These are phyloP conservation scores for Aristolochia californica DNA, from an alignment of 164 flowering plant genomes.

Conservation along the genomic window DNA sequence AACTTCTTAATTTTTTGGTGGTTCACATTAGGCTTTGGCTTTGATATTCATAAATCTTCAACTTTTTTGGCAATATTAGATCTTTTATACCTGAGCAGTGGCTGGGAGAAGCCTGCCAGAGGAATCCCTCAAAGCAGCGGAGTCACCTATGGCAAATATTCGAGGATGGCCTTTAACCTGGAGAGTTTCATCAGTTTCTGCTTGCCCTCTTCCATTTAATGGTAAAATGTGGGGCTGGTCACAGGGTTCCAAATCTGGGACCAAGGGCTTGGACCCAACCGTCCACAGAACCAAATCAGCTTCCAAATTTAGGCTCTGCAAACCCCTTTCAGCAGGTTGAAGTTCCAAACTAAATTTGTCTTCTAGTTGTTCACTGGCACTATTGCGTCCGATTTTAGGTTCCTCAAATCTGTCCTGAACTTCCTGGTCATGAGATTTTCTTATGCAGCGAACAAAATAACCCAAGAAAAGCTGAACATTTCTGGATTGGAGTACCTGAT, in stretches of 20 bases:
- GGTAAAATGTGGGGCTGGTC: constrained; percentile 39
- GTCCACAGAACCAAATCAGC: constrained; percentile 94
- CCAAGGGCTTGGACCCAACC: constrained; percentile 70
- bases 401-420: constrained; percentile 15
- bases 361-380: constrained; percentile 14
- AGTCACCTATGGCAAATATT: constrained; percentile 90
- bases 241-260: constrained; percentile 45
- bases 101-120: constrained; percentile 78
- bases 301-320: constrained; percentile 48
- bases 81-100: constrained; percentile 70
- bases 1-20: too few species aligned
- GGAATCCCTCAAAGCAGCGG: constrained; percentile 76
- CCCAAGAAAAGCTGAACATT: constrained; percentile 76
- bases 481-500: constrained; percentile 77
- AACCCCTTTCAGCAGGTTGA: constrained; percentile 69
- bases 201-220: constrained; percentile 76
- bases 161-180: constrained; percentile 94
- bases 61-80: not conserved
- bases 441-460: constrained; percentile 64
- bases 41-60: not conserved
- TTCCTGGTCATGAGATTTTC: constrained; percentile 23
- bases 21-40: not conserved
- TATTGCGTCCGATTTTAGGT: constrained; percentile 5
- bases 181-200: constrained; percentile 94
- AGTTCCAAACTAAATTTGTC: constrained; percentile 54